Evolutionary conservation across 2,329 filamentous ascomycete genomes (phyloP), one percentile per base, ranked within the genome.

Genomic region (Cladophialophora carrionii): DNA sequence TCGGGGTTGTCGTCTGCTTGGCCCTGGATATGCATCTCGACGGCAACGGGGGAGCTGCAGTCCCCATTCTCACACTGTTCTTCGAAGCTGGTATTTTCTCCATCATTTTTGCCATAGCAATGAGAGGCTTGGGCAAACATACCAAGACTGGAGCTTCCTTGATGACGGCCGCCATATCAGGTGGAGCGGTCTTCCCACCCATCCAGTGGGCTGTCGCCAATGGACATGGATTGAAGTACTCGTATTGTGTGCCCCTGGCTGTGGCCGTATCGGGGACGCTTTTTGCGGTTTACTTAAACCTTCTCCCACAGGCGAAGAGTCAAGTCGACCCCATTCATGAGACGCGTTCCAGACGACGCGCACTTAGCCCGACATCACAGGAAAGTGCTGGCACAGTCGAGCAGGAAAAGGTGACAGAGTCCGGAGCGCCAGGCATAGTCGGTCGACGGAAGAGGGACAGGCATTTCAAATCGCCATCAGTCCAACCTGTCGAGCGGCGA

Each of bases 31-130:
- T 85, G 80, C 78, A 79, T 63, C 76, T 80, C 1, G 73, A 75
- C 2, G 82, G 81, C 9, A 70, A 76, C 4, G 73, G 77, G 0
- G 82, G 80, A 4, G 76, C 84, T 2, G 77, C 79, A 1, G 78
- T 83, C 72, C 74, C 81, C 14, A 76, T 85, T 60, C 75, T 87
- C 68, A 71, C 84, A 54, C 86, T 83, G 72, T 82, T 87, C 68
- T 86, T 87, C 69, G 84, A 88, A 75, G 85, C 84, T 9, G 85
- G 86, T 3, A 77, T 84, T 2, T 88, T 87, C 74, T 80, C 82
- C 48, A 81, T 85, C 56, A 83, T 87, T 61, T 88, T 84, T 68
- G 84, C 83, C 12, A 83, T 85, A 66, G 77, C 79, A 2, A 77
- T 88, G 9, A 84, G 85, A 24, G 86, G 86, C 8, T 79, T 86